Percentiles rank a stretch among this genome's conserved stretches.
Conservation (phyloP, 768 basidiomycete species). For the Dentipellis sp. region DNA sequence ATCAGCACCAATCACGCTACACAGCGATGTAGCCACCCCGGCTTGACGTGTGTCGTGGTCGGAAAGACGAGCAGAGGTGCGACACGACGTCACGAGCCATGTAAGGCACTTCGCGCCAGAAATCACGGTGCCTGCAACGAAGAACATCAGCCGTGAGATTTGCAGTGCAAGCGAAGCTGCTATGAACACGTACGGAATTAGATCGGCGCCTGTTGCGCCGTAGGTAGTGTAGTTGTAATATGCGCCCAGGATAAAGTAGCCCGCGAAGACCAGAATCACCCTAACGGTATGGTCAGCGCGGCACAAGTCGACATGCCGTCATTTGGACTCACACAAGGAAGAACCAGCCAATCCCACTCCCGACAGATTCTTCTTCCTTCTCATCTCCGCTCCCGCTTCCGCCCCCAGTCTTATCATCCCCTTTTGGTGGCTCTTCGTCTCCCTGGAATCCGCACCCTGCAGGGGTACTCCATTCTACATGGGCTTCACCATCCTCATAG, state of each 20-base stretch:
- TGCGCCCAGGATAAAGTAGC: slow-evolving; percentile 71
- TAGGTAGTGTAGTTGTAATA: slow-evolving; percentile 88
- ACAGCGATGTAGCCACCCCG: slow-evolving; percentile 75
- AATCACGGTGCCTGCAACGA: slow-evolving; percentile 66
- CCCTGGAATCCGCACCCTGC: slow-evolving; percentile 44
- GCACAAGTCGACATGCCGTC: not conserved
- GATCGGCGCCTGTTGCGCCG: slow-evolving; percentile 72
- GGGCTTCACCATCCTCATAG: slow-evolving; percentile 47
- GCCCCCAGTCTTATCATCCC: slow-evolving; percentile 24
- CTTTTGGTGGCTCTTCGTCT: slow-evolving; percentile 12
- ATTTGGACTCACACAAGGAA: slow-evolving; percentile 59
- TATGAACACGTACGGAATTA: slow-evolving; percentile 64
- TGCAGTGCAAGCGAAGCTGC: slow-evolving; percentile 3
- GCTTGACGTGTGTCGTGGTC: slow-evolving; percentile 51
- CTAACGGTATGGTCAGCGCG: slow-evolving; percentile 23
- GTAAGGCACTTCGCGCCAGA: slow-evolving; percentile 85
- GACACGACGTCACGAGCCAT: slow-evolving; percentile 72
- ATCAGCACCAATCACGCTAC: not conserved
- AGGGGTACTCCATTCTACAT: slow-evolving; percentile 53
- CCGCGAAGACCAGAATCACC: slow-evolving; percentile 52
- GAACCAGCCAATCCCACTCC: slow-evolving; percentile 83
- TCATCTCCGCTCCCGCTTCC: slow-evolving; percentile 14
- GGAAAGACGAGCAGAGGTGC: slow-evolving; percentile 67
- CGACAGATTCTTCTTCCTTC: slow-evolving; percentile 26
- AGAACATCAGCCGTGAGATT: slow-evolving; percentile 3